Percentiles rank a stretch among this genome's conserved stretches.
Conservation (phyloP, 2,329 filamentous ascomycete genomes). For the Monosporascus sp. region DNA sequence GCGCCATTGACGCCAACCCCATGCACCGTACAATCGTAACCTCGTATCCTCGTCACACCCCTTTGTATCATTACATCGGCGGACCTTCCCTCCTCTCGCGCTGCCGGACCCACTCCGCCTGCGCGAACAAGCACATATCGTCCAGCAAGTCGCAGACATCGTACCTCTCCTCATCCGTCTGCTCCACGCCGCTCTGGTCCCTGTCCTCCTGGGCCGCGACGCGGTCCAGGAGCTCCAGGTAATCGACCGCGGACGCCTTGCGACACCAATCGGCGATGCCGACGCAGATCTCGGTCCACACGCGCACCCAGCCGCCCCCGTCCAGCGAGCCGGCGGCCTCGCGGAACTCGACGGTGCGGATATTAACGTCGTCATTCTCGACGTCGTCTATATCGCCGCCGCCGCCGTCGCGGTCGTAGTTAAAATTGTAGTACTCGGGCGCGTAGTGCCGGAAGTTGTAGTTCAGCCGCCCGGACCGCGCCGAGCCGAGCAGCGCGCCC, state of each 20-base stretch:
- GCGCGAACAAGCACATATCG: constrained; percentile 27
- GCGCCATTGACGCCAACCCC: background rate
- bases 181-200: constrained; percentile 8
- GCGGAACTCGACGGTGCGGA: constrained; percentile 31
- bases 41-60: no score
- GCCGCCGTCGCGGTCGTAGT: no score
- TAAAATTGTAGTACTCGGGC: background rate
- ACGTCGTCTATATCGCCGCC: background rate
- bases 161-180: constrained; percentile 17
- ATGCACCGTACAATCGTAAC: no score
- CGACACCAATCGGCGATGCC: constrained; percentile 20
- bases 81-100: constrained; percentile 12
- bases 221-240: constrained; percentile 21
- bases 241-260: constrained; percentile 4
- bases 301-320: constrained; percentile 25
- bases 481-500: constrained; percentile 10
- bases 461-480: constrained; percentile 7
- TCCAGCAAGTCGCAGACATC: constrained; percentile 32
- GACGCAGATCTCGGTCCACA: constrained; percentile 22
- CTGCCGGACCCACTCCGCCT: constrained; percentile 22
- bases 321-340: constrained; percentile 31
- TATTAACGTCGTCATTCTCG: background rate
- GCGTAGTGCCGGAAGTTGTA: constrained; percentile 20
- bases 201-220: constrained; percentile 25
- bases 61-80: constrained; percentile 7